phyloP scores from a whole-genome alignment of 1,139 yeast species.

The Hansenula lynferdii region DNA sequence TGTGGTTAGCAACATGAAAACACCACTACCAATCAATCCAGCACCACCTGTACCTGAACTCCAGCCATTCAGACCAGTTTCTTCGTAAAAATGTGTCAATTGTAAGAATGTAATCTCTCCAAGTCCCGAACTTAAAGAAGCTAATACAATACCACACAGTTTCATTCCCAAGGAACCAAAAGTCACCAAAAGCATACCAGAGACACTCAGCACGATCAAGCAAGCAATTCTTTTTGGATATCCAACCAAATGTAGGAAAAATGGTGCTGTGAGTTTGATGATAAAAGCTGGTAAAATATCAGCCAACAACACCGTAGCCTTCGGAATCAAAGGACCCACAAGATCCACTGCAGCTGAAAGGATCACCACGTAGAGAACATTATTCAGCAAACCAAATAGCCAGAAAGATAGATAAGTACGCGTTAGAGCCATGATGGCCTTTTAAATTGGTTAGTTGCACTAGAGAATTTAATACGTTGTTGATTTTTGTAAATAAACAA shows the following conservation, averaged over 20 bases:
- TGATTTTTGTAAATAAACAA: too few relatives aligned
- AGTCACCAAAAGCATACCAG: conserved; percentile 76
- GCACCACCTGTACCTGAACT: conserved; percentile 97
- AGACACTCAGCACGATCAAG: conserved; percentile 55
- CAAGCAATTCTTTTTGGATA: conserved; percentile 50
- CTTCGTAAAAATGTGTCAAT: conserved; percentile 65
- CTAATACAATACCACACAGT: conserved; percentile 70
- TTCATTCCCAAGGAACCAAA: conserved; percentile 30
- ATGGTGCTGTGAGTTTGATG: conserved; percentile 72
- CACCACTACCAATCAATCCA: conserved; percentile 75
- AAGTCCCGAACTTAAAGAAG: conserved; percentile 80
- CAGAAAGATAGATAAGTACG: conserved; percentile 55
- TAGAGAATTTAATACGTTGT: too few relatives aligned
- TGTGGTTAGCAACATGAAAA: conserved; percentile 51
- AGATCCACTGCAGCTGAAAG: conserved; percentile 89
- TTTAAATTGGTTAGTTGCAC: too few relatives aligned
- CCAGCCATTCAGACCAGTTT: conserved; percentile 72
- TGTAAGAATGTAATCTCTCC: conserved; percentile 90
- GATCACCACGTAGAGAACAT: conserved; percentile 86
- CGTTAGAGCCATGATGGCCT: background rate
- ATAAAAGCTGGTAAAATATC: conserved; percentile 82
- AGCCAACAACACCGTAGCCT: conserved; percentile 79
- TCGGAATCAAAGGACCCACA: conserved; percentile 80
- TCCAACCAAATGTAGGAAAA: conserved; percentile 63
- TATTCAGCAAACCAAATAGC: conserved; percentile 82